phyloP scores from a whole-genome alignment of 495 filamentous ascomycete genomes.

The Darksidea phi region DNA sequence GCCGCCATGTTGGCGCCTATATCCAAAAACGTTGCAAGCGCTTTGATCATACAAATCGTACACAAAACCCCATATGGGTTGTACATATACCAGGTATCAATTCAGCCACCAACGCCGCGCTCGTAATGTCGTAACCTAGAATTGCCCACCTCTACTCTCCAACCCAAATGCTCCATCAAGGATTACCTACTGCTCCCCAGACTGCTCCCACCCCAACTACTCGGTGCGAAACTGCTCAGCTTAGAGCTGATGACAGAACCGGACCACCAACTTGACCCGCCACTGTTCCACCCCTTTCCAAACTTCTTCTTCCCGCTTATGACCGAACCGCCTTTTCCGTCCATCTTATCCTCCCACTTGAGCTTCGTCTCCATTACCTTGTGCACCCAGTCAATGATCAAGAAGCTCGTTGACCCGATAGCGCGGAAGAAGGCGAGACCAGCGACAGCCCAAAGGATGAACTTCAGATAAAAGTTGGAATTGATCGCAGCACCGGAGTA shows the following conservation, averaged over 20 bases:
- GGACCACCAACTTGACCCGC: slow-evolving; percentile 35
- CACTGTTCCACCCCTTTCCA: slow-evolving; percentile 37
- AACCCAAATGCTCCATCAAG: too few species aligned
- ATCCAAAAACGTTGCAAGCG: too few species aligned
- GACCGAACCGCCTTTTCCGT: slow-evolving; percentile 7
- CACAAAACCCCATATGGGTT: too few species aligned
- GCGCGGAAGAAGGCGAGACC: slow-evolving; percentile 80
- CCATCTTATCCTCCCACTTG: slow-evolving; percentile 46
- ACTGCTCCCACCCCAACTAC: too few species aligned
- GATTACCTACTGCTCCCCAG: too few species aligned
- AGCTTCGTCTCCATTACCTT: slow-evolving; percentile 82
- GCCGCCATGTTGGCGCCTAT: too few species aligned
- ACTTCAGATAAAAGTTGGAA: slow-evolving; percentile 84
- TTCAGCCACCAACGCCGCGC: too few species aligned
- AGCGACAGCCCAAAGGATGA: slow-evolving; percentile 92
- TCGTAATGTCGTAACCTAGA: too few species aligned
- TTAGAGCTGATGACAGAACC: slow-evolving; percentile 11
- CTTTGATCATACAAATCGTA: too few species aligned
- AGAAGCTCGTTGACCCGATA: slow-evolving; percentile 76
- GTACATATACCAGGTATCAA: too few species aligned
- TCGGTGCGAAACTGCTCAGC: neutral
- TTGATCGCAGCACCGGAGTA: slow-evolving; percentile 69
- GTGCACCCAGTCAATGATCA: slow-evolving; percentile 77
- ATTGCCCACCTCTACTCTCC: too few species aligned
- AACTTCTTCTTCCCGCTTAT: slow-evolving; percentile 7